Evolutionary conservation across 192 early-diverging fungal species (phyloP).

Genomic region (Phlyctochytrium planicorne): DNA sequence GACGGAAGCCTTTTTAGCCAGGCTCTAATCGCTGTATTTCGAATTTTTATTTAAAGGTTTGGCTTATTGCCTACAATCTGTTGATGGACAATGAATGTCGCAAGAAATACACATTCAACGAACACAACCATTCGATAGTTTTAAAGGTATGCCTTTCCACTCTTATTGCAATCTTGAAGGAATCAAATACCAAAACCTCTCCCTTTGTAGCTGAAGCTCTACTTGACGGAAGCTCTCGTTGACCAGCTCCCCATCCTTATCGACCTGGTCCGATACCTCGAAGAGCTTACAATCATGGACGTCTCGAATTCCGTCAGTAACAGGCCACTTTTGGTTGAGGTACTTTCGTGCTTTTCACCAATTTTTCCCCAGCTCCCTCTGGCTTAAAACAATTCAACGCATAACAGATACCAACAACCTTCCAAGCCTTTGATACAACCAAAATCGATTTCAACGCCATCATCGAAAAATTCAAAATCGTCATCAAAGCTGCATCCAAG

Average conservation of each 20-base stretch:
- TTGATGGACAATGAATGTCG: conserved; percentile 47
- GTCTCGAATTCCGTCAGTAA: conserved; percentile 12
- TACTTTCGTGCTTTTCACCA: background rate
- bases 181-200: background rate
- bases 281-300: conserved; percentile 45
- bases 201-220: conserved; percentile 26
- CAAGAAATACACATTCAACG: conserved; percentile 37
- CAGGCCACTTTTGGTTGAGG: conserved; percentile 31
- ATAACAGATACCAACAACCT: conserved; percentile 1
- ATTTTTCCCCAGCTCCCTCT: no score
- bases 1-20: no score
- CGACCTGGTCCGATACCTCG: conserved; percentile 43
- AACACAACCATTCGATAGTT: conserved; percentile 37
- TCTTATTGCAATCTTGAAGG: background rate
- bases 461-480: conserved; percentile 6
- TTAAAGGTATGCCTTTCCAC: conserved; percentile 32
- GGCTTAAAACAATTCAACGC: no score
- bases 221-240: conserved; percentile 37
- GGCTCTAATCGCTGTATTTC: background rate
- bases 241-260: conserved; percentile 49
- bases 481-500: conserved; percentile 13
- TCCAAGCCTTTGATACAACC: conserved; percentile 5
- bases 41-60: conserved; percentile 28
- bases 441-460: conserved; percentile 9
- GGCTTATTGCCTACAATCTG: conserved; percentile 51